Evolutionary conservation across 495 filamentous ascomycete species (phyloP).

Genomic region (Tuber calosporum): DNA sequence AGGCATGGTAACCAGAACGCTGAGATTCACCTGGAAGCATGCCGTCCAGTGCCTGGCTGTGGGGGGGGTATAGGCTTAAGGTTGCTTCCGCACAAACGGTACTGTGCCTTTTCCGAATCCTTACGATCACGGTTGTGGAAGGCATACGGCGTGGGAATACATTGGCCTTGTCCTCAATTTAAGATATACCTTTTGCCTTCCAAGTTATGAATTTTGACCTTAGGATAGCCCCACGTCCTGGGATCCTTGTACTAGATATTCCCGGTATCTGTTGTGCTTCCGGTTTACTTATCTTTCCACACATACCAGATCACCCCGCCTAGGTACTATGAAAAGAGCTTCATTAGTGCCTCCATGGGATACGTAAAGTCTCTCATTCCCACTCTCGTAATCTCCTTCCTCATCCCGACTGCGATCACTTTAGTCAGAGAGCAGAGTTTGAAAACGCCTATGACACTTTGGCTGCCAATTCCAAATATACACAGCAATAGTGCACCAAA

Average conservation of each 20-base stretch:
- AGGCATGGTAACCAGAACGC: constrained; percentile 15
- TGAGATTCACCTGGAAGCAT: neutral
- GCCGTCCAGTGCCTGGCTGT: neutral
- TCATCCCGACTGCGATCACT: constrained; percentile 43
- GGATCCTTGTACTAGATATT: constrained; percentile 41
- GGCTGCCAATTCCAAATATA: constrained; percentile 23
- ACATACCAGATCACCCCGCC: constrained; percentile 35
- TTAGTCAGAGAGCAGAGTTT: constrained; percentile 10
- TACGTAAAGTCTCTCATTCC: constrained; percentile 43
- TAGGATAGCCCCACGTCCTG: constrained; percentile 37
- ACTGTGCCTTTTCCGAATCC: constrained; percentile 35
- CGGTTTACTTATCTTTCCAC: constrained; percentile 44
- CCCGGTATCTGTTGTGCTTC: constrained; percentile 43
- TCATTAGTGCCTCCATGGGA: constrained; percentile 35
- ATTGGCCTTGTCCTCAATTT: constrained; percentile 39
- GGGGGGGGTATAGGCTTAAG: neutral
- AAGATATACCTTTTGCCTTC: constrained; percentile 13
- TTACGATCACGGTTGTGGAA: constrained; percentile 42
- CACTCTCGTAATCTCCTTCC: constrained; percentile 39
- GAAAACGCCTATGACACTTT: constrained; percentile 14
- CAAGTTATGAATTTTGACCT: neutral
- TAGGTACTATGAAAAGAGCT: constrained; percentile 37
- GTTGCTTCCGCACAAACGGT: constrained; percentile 38
- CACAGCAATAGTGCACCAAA: constrained; percentile 39
- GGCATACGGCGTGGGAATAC: constrained; percentile 35